Evolutionary conservation across 345 rosid genomes (phyloP), one percentile per base, ranked within the genome.

Genomic region (Eucalyptus erythrocorys): DNA sequence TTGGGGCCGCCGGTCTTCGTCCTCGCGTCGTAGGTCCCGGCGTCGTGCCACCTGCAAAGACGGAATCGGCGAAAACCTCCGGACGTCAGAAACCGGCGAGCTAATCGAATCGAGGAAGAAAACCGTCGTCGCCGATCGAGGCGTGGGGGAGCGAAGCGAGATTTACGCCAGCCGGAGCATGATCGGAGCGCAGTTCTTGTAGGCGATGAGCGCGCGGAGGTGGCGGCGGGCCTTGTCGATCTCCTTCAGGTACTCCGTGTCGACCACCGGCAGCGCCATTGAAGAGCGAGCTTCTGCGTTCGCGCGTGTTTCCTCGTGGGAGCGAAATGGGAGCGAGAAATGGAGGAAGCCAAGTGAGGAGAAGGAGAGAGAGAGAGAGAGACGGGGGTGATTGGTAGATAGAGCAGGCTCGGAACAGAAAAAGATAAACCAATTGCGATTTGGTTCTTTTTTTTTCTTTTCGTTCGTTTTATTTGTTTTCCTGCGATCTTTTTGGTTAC

Each of bases 141-240:
- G 87, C 10, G 85, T 8, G 32, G 80, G 19, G 50, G 61, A 49
- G 87, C 14, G 61, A 85, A 84, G 87, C 87, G 45, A 15, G 76
- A 57, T 71, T 90, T 93, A 97, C 98, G 99, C 99, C 88, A 96
- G 92, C 89, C 99, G 97, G 79, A 97, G 98, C 99, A 96, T 96
- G 92, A 96, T 96, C 15, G 99, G 99, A 92, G 99, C 99, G 88
- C 99, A 96, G 92, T 94, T 95, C 93, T 94, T 96, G 92, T 16
- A 88, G 37, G 99, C 94, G 93, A 96, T 96, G 89, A 97, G 94
- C 45, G 98, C 95, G 40, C 99, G 99, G 89, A 96, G 98, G 87
- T 96, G 97, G 88, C 98, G 98, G 64, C 99, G 99, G 89, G 98
- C 98, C 91, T 94, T 96, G 89, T 93, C 97, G 92, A 97, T 92